phyloP scores from a whole-genome alignment of 352 stramenopile genomes.

The Pythium aquatile region DNA sequence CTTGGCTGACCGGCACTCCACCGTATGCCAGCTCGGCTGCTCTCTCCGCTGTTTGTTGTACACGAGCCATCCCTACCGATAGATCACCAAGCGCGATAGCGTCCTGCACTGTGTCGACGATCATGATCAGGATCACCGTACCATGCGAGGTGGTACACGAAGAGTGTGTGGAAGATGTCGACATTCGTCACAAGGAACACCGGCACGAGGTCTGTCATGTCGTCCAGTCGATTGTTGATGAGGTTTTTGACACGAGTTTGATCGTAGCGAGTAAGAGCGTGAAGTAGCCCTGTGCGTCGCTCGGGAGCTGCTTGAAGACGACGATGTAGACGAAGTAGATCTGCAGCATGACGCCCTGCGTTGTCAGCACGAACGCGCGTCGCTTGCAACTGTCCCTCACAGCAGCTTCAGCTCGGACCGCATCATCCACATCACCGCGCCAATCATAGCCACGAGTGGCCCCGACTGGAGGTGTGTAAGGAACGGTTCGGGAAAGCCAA shows the following conservation, averaged over 20 bases:
- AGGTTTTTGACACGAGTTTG: slow-evolving; percentile 17
- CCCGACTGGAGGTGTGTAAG: neutral
- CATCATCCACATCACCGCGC: neutral
- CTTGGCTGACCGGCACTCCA: too few species aligned
- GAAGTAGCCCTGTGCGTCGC: neutral
- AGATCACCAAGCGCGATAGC: neutral
- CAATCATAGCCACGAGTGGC: neutral
- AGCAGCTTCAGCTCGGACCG: neutral
- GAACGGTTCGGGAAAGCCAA: neutral
- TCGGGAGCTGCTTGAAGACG: neutral
- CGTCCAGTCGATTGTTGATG: neutral
- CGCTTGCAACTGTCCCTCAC: neutral
- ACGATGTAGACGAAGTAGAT: neutral
- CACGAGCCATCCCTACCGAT: too few species aligned
- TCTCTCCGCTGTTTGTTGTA: neutral
- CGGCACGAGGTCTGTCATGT: slow-evolving; percentile 9
- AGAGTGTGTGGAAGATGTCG: slow-evolving; percentile 21
- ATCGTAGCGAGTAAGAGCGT: slow-evolving; percentile 2
- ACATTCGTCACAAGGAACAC: slow-evolving; percentile 10
- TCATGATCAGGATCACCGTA: slow-evolving; percentile 7
- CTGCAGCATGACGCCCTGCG: neutral
- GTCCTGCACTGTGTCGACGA: slow-evolving; percentile 6
- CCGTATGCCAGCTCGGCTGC: too few species aligned
- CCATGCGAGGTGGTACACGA: neutral
- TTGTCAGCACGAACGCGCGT: neutral